Evolutionary conservation across 2,329 filamentous ascomycete species (phyloP).

Genomic region (Ramichloridium luteum): DNA sequence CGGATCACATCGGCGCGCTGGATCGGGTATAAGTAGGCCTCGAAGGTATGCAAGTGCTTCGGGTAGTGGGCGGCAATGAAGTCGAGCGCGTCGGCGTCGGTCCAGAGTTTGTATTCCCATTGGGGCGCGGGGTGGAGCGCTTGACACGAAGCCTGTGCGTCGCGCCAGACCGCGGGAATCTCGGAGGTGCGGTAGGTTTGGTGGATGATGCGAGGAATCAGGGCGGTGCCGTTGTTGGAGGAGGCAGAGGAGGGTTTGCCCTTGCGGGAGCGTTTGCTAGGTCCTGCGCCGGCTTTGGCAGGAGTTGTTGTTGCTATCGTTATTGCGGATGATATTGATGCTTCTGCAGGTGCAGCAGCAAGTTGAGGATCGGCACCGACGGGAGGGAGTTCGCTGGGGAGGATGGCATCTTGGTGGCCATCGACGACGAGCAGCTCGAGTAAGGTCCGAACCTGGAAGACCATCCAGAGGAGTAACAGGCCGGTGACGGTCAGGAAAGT

Average conservation of each 20-base stretch:
- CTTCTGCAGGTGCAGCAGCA: no score
- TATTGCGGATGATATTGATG: no score
- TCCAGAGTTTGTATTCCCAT: slow-evolving; percentile 77
- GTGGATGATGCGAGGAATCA: slow-evolving; percentile 68
- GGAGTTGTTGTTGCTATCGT: no score
- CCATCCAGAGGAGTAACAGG: slow-evolving; percentile 49
- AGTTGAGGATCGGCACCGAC: slow-evolving; percentile 43
- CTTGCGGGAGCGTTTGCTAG: no score
- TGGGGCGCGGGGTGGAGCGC: slow-evolving; percentile 44
- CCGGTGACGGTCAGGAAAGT: slow-evolving; percentile 55
- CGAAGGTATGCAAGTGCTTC: slow-evolving; percentile 58
- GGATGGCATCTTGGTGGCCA: slow-evolving; percentile 54
- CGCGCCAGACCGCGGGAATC: slow-evolving; percentile 54
- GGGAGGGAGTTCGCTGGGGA: slow-evolving; percentile 51
- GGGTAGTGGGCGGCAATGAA: slow-evolving; percentile 65
- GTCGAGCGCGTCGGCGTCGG: slow-evolving; percentile 53
- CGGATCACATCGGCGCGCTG: slow-evolving; percentile 65
- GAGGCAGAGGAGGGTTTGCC: slow-evolving; percentile 17
- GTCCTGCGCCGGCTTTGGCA: no score
- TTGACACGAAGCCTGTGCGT: slow-evolving; percentile 53
- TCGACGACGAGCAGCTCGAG: slow-evolving; percentile 58
- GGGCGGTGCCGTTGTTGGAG: slow-evolving; percentile 44
- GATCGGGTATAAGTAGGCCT: slow-evolving; percentile 61
- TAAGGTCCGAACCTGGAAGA: slow-evolving; percentile 58
- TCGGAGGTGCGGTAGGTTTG: slow-evolving; percentile 63